Conservation (phyloP, 345 rosid species). For the Arabis alpina region DNA sequence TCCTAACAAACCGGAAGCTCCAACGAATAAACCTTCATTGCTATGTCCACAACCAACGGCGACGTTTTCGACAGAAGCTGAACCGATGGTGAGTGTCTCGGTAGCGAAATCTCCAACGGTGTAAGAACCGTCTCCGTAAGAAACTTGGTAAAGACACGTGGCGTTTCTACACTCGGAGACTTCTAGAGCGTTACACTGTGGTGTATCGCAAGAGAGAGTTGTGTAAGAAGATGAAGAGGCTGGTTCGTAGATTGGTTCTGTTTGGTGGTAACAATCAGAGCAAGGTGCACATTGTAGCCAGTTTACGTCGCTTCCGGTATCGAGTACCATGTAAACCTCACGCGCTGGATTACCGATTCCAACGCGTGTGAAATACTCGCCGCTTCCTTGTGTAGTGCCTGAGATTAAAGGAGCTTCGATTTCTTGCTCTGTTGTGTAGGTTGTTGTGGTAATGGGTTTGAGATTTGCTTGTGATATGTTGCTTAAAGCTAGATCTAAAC, state of each 20-base stretch:
- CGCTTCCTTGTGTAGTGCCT: slow-evolving; percentile 86
- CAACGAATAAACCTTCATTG: slow-evolving; percentile 77
- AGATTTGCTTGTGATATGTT: slow-evolving; percentile 56
- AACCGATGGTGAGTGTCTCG: slow-evolving; percentile 72
- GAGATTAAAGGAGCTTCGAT: slow-evolving; percentile 68
- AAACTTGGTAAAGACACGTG: slow-evolving; percentile 79
- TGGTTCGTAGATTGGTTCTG: slow-evolving; percentile 88
- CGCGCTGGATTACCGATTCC: slow-evolving; percentile 82
- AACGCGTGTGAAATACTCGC: slow-evolving; percentile 89
- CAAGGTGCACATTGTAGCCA: slow-evolving; percentile 95
- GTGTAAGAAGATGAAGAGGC: slow-evolving; percentile 64
- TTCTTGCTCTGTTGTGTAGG: slow-evolving; percentile 31
- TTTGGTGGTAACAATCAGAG: slow-evolving; percentile 82
- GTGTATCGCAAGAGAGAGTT: slow-evolving; percentile 63
- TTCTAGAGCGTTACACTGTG: slow-evolving; percentile 70
- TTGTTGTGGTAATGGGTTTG: slow-evolving; percentile 41
- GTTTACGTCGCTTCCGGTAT: slow-evolving; percentile 89
- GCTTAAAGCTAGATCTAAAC: slow-evolving; percentile 57
- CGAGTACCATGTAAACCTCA: slow-evolving; percentile 73
- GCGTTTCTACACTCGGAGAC: slow-evolving; percentile 65
- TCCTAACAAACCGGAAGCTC: slow-evolving; percentile 89
- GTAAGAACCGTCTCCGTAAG: slow-evolving; percentile 91
- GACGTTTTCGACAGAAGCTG: slow-evolving; percentile 55
- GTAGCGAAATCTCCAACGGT: slow-evolving; percentile 85
- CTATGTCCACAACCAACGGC: slow-evolving; percentile 91